Percentiles rank a stretch among this genome's conserved stretches.
These are phyloP conservation scores for Chlamydomonas eustigma DNA, from an alignment of 139 green algal genomes.

Conservation along the genomic window DNA sequence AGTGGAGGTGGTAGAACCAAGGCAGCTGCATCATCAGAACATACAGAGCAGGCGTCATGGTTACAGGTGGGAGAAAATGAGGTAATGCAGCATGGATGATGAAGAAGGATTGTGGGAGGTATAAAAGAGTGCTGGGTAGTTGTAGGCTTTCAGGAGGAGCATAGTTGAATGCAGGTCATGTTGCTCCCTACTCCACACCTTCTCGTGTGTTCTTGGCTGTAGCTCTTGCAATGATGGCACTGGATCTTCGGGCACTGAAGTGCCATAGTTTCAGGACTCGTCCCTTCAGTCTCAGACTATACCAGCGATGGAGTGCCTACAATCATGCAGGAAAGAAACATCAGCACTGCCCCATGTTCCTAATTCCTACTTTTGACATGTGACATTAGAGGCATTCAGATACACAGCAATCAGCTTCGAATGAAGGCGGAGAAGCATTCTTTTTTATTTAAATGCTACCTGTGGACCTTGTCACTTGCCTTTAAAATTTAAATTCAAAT, in stretches of 20 bases:
- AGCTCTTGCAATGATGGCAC: neutral
- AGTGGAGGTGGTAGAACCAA: neutral
- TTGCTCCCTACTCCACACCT: neutral
- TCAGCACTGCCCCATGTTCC: neutral
- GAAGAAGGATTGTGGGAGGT: no score
- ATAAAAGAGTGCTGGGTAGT: no score
- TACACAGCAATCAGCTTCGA: no score
- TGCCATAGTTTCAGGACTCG: slow-evolving; percentile 2
- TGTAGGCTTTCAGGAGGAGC: no score
- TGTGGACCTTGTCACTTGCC: no score
- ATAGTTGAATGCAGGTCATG: no score
- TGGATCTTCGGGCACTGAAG: neutral
- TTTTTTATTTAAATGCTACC: no score
- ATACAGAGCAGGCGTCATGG: neutral
- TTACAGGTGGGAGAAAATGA: neutral
- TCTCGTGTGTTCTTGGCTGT: neutral
- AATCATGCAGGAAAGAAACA: neutral
- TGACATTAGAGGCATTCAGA: no score
- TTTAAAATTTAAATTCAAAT: no score
- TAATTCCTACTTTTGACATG: no score
- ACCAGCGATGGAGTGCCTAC: neutral
- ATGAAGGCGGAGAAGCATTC: no score
- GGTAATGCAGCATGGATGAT: neutral
- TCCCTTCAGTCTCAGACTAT: neutral
- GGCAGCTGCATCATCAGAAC: neutral